A percentile compares a stretch with the other conserved stretches of the same genome.
These are phyloP conservation scores for Pseudocercospora fijiensis DNA, from an alignment of 2,329 filamentous ascomycete species.

Conservation along the genomic window DNA sequence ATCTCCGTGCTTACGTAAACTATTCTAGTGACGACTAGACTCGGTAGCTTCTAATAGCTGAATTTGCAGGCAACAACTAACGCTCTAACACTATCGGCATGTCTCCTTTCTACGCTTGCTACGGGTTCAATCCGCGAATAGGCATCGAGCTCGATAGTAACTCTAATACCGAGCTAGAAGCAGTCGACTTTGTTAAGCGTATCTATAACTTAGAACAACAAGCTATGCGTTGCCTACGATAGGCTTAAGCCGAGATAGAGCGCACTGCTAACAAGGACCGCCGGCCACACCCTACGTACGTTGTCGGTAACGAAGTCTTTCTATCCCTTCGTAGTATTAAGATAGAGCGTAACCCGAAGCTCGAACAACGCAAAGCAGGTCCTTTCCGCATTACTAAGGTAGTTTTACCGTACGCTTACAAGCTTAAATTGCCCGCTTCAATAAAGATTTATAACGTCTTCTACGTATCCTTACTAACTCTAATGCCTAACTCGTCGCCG, in stretches of 20 bases:
- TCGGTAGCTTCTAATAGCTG: not conserved
- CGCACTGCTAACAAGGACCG: not conserved
- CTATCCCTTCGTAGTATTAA: not conserved
- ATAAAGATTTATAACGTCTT: not conserved
- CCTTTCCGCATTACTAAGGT: not conserved
- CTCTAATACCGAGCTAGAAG: not conserved
- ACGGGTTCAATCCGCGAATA: not conserved
- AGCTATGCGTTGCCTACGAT: not conserved
- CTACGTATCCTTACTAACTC: not conserved
- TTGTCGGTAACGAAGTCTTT: not conserved
- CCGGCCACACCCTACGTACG: not conserved
- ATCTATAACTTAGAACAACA: not conserved
- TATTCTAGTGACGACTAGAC: not conserved
- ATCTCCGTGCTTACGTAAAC: not conserved
- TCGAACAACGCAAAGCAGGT: not conserved
- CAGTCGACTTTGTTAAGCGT: not conserved
- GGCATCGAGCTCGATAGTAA: not conserved
- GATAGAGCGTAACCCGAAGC: not conserved
- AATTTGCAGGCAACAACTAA: not conserved
- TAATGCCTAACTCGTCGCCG: too few relatives aligned
- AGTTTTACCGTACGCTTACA: not conserved
- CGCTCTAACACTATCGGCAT: not conserved
- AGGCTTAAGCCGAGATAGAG: not conserved
- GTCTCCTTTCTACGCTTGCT: not conserved
- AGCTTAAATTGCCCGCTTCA: not conserved